A percentile compares a stretch with the other conserved stretches of the same genome.
Evolutionary conservation across 1,139 yeast species (phyloP).

Genomic region (Spencermartinsiella ligniputridi): DNA sequence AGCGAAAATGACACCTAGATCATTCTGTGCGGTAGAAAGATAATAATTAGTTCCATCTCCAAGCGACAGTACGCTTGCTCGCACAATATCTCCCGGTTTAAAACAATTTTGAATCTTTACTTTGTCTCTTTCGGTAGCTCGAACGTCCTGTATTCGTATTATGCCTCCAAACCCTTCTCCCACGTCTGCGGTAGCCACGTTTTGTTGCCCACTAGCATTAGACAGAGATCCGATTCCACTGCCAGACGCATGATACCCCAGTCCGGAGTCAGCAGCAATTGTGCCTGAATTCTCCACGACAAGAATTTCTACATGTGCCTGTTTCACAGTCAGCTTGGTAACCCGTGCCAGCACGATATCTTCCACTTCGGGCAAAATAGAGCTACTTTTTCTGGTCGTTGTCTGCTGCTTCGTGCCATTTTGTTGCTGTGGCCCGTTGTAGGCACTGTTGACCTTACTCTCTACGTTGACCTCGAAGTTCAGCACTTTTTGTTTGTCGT

Average conservation of each 20-base stretch:
- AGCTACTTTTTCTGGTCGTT: conserved; percentile 28
- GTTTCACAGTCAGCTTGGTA: conserved; percentile 59
- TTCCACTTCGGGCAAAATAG: conserved; percentile 71
- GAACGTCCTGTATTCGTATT: conserved; percentile 80
- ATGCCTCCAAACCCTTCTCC: conserved; percentile 93
- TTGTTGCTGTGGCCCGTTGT: conserved; percentile 18
- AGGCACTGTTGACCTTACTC: conserved; percentile 34
- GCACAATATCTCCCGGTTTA: conserved; percentile 87
- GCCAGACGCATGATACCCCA: conserved; percentile 56
- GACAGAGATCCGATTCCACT: conserved; percentile 29
- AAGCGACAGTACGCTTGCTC: conserved; percentile 69
- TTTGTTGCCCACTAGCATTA: conserved; percentile 26
- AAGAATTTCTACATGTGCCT: conserved; percentile 78
- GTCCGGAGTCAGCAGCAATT: conserved; percentile 57
- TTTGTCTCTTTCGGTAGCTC: conserved; percentile 87
- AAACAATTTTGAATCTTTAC: conserved; percentile 75
- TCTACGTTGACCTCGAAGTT: conserved; percentile 35
- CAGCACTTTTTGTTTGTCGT: conserved; percentile 16
- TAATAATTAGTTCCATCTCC: conserved; percentile 95
- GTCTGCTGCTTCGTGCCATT: conserved; percentile 22
- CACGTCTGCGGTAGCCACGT: conserved; percentile 53
- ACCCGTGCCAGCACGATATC: conserved; percentile 79
- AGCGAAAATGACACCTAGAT: conserved; percentile 93
- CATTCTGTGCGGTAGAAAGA: conserved; percentile 83
- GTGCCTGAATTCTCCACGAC: conserved; percentile 69